A percentile compares a stretch with the other conserved stretches of the same genome.
These are phyloP conservation scores for Diaporthe helianthi DNA, from an alignment of 2,329 filamentous ascomycete species.

Conservation along the genomic window DNA sequence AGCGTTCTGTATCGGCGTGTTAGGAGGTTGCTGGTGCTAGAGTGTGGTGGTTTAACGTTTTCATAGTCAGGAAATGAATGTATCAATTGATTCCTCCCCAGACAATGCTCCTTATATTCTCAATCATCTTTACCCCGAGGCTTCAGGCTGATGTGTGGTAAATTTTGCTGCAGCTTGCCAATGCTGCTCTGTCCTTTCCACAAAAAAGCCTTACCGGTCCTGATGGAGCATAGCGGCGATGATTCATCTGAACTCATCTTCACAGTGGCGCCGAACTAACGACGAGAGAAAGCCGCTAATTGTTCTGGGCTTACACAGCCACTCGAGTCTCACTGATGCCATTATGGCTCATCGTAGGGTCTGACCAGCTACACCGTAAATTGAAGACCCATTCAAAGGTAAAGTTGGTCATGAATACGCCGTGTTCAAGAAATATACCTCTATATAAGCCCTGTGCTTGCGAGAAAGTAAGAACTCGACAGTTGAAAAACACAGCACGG, in stretches of 20 bases:
- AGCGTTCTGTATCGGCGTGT: not conserved
- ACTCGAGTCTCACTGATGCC: not conserved
- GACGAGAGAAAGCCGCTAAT: not conserved
- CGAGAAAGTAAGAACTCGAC: not conserved
- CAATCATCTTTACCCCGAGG: too few species aligned
- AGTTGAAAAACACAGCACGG: not conserved
- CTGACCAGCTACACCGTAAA: not conserved
- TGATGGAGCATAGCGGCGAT: slow-evolving; percentile 5
- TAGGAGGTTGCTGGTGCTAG: not conserved
- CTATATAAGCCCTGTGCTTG: not conserved
- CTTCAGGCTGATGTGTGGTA: too few species aligned
- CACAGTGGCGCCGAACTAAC: not conserved
- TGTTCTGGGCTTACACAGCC: not conserved
- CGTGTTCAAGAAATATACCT: not conserved
- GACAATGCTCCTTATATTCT: not conserved
- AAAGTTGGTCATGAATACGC: too few species aligned
- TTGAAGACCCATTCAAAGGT: not conserved
- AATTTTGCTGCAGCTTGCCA: not conserved
- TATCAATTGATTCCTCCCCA: not conserved
- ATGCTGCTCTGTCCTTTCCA: not conserved
- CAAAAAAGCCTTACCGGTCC: not conserved
- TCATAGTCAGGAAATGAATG: not conserved
- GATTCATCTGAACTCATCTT: slow-evolving; percentile 4
- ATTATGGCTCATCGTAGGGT: not conserved
- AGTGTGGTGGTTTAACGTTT: not conserved